Evolutionary conservation across 2,329 filamentous ascomycete genomes (phyloP), one percentile per base, ranked within the genome.

Genomic region (Mycosphaerella sp.): DNA sequence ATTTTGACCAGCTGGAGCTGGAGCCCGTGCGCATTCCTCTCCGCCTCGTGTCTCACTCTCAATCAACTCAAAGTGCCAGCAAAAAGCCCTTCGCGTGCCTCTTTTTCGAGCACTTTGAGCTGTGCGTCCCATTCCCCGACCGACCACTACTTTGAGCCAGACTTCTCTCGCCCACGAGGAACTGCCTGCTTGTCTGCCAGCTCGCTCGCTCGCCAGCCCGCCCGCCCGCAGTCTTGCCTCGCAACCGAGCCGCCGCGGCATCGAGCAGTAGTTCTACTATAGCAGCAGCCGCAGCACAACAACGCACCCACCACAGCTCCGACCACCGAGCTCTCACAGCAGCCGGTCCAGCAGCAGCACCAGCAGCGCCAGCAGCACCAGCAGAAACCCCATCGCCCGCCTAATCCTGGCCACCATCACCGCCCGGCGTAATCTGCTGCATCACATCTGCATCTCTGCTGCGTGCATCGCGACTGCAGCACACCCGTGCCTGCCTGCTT

Each of bases 1-100:
- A 25, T 25, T 25, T 25, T 25, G 6, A 25, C 6, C 21, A 25
- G 21, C 21, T 5, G 21, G 21, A 5, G 21, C 21, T 25, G 21
- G 21, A 25, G 21, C 21, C 21, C 32, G 44, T 37, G 21, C 34
- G 18, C 44, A 34, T 36, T 46, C 34, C 44, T 36, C 30, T 34
- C 21, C 21, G 21, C 21, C 43, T 39, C 43, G 32, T 45, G 44
- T 46, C 44, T 46, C 44, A 46, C 25, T 18, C 21, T 46, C 44
- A 25, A 25, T 25, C 21, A 25, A 25, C 21, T 25, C 21, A 25
- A 25, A 25, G 21, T 25, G 21, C 21, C 21, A 25, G 21, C 21
- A 40, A 25, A 46, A 46, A 46, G 36, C 32, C 44, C 44, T 40
- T 46, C 44, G 44, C 34, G 44, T 39, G 44, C 44, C 44, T 36